Evolutionary conservation across 202 grass and related monocot species (phyloP).

Genomic region (Zizania palustris): DNA sequence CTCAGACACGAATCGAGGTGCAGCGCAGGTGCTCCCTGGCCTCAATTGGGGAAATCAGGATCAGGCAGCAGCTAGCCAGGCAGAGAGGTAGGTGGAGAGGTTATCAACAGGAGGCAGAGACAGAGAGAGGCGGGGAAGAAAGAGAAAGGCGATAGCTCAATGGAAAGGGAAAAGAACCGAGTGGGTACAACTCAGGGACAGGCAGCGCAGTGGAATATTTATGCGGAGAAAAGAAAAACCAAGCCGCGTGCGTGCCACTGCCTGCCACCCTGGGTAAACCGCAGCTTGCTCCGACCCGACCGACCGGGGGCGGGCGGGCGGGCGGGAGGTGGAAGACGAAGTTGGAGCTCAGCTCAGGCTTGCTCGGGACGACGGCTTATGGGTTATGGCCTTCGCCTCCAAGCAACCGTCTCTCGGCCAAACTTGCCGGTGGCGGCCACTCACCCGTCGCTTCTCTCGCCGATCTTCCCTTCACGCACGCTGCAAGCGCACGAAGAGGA

Average conservation of each 20-base stretch:
- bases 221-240: conserved; percentile 26
- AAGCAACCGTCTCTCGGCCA: conserved; percentile 45
- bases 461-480: neutral
- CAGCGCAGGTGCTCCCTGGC: conserved; percentile 38
- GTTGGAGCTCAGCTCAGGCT: neutral
- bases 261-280: neutral
- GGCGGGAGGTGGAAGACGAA: too few species aligned
- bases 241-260: conserved; percentile 22
- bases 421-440: conserved; percentile 19
- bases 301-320: too few species aligned
- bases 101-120: conserved; percentile 24
- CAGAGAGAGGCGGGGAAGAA: neutral
- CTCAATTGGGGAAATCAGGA: conserved; percentile 53
- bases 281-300: too few species aligned
- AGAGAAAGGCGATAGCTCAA: too few species aligned
- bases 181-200: conserved; percentile 55
- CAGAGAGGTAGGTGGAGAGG: conserved; percentile 49
- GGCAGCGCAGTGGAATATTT: conserved; percentile 45
- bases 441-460: neutral
- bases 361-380: conserved; percentile 7
- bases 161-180: conserved; percentile 4
- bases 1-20: neutral
- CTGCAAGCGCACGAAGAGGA: neutral
- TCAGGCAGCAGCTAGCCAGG: conserved; percentile 17
- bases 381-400: conserved; percentile 42